Conservation (phyloP, 1,284 basidiomycete genomes). For the Trametes versicolor region DNA sequence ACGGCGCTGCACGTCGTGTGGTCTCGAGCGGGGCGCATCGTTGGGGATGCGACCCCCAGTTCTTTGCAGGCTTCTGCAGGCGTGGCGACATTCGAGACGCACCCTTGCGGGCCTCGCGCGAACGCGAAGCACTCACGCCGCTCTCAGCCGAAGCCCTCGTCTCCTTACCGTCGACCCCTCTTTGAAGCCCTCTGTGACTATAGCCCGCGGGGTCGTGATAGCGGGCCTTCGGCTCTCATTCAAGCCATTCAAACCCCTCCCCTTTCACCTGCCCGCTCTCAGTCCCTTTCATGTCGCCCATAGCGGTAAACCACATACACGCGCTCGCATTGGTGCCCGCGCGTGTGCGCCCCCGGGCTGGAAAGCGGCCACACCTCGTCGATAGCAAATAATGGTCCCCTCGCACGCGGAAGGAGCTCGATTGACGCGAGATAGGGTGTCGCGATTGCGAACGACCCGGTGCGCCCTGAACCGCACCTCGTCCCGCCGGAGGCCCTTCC, state of each 20-base stretch:
- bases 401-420: neutral
- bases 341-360: constrained; percentile 5
- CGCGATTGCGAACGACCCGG: neutral
- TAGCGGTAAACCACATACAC: neutral
- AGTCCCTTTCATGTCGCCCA: neutral
- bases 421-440: neutral
- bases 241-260: neutral
- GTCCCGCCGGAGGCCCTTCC: neutral
- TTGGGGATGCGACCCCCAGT: neutral
- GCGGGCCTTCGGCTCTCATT: neutral
- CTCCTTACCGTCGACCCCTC: neutral
- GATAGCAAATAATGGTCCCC: too few relatives aligned
- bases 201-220: neutral
- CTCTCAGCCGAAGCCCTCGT: constrained; percentile 1
- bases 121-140: constrained; percentile 13
- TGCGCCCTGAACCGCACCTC: neutral
- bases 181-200: neutral
- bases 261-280: neutral
- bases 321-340: constrained; percentile 20
- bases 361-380: neutral
- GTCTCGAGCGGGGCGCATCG: neutral
- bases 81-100: neutral
- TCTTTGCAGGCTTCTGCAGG: constrained; percentile 1
- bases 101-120: constrained; percentile 20
- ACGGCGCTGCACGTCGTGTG: neutral